phyloP scores from a whole-genome alignment of 2,329 filamentous ascomycete species.

The Neopestalotiopsis sp. region DNA sequence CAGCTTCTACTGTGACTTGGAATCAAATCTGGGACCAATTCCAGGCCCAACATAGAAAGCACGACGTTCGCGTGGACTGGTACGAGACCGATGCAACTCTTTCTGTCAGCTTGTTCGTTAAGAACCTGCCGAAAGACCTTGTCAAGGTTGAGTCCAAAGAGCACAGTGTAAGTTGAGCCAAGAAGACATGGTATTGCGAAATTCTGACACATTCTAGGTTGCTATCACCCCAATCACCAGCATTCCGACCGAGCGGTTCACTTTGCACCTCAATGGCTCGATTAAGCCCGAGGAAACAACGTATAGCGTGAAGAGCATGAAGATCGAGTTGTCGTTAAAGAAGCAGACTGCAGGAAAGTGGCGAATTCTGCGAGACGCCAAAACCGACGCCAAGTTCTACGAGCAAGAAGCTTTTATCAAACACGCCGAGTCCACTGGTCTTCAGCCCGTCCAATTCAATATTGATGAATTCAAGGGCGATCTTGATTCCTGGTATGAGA shows the following conservation, averaged over 20 bases:
- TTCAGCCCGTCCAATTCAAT: slow-evolving; percentile 26
- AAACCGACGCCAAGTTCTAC: slow-evolving; percentile 43
- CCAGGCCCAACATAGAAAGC: slow-evolving; percentile 26
- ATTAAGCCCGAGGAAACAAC: slow-evolving; percentile 68
- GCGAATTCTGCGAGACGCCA: slow-evolving; percentile 53
- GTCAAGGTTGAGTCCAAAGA: slow-evolving; percentile 43
- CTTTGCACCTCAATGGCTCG: slow-evolving; percentile 67
- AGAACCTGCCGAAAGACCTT: slow-evolving; percentile 46
- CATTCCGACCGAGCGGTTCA: slow-evolving; percentile 55
- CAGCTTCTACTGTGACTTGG: slow-evolving; percentile 22
- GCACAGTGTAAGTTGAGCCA: slow-evolving; percentile 24
- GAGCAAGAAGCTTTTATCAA: neutral
- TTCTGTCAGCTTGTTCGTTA: slow-evolving; percentile 46
- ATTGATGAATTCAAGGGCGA: slow-evolving; percentile 25
- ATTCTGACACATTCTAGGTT: slow-evolving; percentile 19
- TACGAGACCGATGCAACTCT: slow-evolving; percentile 46
- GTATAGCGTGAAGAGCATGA: slow-evolving; percentile 73
- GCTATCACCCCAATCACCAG: slow-evolving; percentile 52
- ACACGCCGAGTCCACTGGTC: slow-evolving; percentile 20
- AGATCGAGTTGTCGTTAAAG: slow-evolving; percentile 77
- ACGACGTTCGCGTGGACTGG: slow-evolving; percentile 45
- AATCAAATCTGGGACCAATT: slow-evolving; percentile 30
- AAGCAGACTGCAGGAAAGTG: slow-evolving; percentile 76
- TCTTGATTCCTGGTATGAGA: slow-evolving; percentile 30
- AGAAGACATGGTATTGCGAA: neutral